A percentile compares a stretch with the other conserved stretches of the same genome.
Evolutionary conservation across 345 rosid species (phyloP).

Genomic region (Durio zibethinus): DNA sequence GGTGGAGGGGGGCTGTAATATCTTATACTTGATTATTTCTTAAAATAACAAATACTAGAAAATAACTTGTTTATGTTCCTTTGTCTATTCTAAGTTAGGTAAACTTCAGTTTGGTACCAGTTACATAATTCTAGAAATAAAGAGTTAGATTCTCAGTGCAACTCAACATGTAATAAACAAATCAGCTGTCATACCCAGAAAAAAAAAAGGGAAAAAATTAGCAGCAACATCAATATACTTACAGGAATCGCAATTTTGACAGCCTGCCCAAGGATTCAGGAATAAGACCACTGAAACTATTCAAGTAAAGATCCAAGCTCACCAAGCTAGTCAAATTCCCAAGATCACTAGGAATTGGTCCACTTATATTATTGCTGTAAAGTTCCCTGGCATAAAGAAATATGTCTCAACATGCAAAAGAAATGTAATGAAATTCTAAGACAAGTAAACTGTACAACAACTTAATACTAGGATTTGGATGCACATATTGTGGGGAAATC

Average conservation of each 20-base stretch:
- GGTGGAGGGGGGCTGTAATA: too few species aligned
- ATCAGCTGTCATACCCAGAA: neutral
- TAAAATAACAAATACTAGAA: neutral
- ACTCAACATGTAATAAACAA: neutral
- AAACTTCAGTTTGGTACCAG: neutral
- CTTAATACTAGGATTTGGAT: neutral
- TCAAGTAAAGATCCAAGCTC: constrained; percentile 98
- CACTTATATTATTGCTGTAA: constrained; percentile 88
- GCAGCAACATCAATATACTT: constrained; percentile 32
- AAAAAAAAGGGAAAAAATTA: too few species aligned
- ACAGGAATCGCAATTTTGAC: constrained; percentile 92
- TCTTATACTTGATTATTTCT: neutral
- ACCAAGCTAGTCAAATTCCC: constrained; percentile 94
- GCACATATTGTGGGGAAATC: neutral
- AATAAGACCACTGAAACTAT: constrained; percentile 83
- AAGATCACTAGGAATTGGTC: constrained; percentile 87
- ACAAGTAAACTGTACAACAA: neutral
- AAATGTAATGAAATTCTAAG: neutral
- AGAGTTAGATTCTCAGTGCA: neutral
- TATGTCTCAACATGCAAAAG: neutral
- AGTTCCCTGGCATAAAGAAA: constrained; percentile 67
- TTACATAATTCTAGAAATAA: neutral
- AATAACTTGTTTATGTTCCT: neutral
- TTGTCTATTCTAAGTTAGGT: neutral
- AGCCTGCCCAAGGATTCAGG: constrained; percentile 84